Evolutionary conservation across 441 rosid genomes (phyloP), one percentile per base, ranked within the genome.

Genomic region (Capsella rubella): DNA sequence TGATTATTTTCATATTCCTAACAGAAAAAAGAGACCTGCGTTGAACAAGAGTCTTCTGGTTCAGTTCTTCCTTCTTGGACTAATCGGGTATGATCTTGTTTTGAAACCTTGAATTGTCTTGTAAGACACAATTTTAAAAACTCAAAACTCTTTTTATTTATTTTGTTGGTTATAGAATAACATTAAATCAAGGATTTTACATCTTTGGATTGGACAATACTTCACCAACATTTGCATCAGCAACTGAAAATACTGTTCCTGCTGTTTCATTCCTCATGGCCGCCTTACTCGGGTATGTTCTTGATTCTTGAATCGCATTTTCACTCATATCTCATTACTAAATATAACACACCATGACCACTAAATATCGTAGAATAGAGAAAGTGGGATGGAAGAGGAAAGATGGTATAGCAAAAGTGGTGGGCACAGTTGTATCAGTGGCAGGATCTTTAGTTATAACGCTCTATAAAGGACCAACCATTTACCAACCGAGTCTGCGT

Each of bases 231-330:
- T 87, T 93, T 35, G 97, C 97, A 42, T 93, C 97, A 60, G 96
- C 91, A 10, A 84, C 90, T 5, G 96, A 93, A 59, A 93, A 93
- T 73, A 87, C 87, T 10, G 96, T 93, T 29, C 98, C 97, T 25
- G 97, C 97, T 56, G 85, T 90, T 62, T 88, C 98, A 15, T 93
- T 91, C 52, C 77, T 91, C 77, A 82, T 93, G 88, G 98, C 98
- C 32, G 81, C 79, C 35, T 39, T 87, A 35, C 87, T 91, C 56
- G 79, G 97, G 98, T 81, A 62, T 47, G 67, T 61, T 72, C 59
- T 70, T 46, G 52, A 56, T 55, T 76, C 66, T 49, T 32, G n/a
- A 61, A 42, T 60, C 49, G 60, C 27, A 51, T n/a, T 54, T 35
- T 39, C 59, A 34, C 31, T 81, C 43, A 11, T 61, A n/a, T 59